A percentile compares a stretch with the other conserved stretches of the same genome.
Conservation (phyloP, 768 basidiomycete genomes). For the Mycena epipterygia region DNA sequence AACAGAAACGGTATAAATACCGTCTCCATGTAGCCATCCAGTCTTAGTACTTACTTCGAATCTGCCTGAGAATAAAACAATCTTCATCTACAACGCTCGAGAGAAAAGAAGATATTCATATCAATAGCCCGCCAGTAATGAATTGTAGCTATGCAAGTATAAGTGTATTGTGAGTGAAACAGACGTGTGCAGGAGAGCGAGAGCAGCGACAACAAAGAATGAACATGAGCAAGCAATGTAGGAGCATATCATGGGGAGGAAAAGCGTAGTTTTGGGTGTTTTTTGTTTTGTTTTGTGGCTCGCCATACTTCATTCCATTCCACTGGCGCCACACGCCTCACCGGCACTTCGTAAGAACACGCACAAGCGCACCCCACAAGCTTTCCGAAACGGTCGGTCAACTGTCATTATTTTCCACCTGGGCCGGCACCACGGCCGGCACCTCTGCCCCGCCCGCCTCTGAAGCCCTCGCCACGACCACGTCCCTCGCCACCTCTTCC, state of each 20-base stretch:
- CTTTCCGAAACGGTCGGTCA: background rate
- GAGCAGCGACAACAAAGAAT: slow-evolving; percentile 28
- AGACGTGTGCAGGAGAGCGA: slow-evolving; percentile 35
- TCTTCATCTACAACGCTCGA: background rate
- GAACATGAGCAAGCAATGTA: slow-evolving; percentile 19
- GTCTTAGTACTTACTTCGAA: too few species aligned
- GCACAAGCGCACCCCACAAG: slow-evolving; percentile 20
- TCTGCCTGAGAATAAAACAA: too few species aligned
- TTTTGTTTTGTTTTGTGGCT: slow-evolving; percentile 5
- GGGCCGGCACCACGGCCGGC: slow-evolving; percentile 37
- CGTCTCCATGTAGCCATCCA: too few species aligned
- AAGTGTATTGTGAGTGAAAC: slow-evolving; percentile 32
- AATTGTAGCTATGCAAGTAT: slow-evolving; percentile 31
- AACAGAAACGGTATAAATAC: too few species aligned
- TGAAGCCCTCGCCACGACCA: slow-evolving; percentile 43
- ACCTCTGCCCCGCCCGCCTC: slow-evolving; percentile 42
- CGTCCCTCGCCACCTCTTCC: slow-evolving; percentile 62
- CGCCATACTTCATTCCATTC: slow-evolving; percentile 17
- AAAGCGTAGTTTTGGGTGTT: slow-evolving; percentile 3
- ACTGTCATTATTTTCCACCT: slow-evolving; percentile 33
- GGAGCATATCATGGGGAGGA: slow-evolving; percentile 7
- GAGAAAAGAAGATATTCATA: background rate
- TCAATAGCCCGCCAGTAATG: slow-evolving; percentile 7
- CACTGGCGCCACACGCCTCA: background rate
- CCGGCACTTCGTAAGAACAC: slow-evolving; percentile 17